A percentile compares a stretch with the other conserved stretches of the same genome.
Conservation (phyloP, 208 protist species). For the Phytomonas serpens region DNA sequence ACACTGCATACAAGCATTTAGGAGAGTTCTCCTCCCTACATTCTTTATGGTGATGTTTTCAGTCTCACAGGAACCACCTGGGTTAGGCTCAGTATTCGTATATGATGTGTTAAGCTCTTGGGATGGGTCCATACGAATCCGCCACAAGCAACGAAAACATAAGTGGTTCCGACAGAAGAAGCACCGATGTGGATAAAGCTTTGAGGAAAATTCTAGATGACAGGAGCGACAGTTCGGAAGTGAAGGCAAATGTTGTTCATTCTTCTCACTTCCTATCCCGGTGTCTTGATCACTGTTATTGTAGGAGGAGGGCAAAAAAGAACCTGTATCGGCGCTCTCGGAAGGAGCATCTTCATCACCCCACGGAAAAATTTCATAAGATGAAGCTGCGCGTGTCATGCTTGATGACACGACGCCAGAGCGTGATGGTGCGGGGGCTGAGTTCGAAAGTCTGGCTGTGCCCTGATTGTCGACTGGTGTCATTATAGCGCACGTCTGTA, state of each 20-base stretch:
- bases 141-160: constrained; percentile 44
- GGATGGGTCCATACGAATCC: constrained; percentile 15
- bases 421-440: not conserved
- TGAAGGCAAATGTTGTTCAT: not conserved
- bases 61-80: not conserved
- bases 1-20: constrained; percentile 45
- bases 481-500: not conserved
- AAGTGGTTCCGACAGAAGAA: constrained; percentile 60
- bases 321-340: not conserved
- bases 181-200: constrained; percentile 51
- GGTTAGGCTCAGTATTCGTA: not conserved
- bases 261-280: not conserved
- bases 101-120: not conserved
- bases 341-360: constrained; percentile 10
- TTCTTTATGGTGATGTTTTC: not conserved
- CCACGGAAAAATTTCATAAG: constrained; percentile 1
- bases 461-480: not conserved
- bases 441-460: not conserved
- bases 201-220: constrained; percentile 40
- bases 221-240: not conserved
- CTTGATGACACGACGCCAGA: not conserved
- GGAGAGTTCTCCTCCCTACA: not conserved
- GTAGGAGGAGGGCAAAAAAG: not conserved
- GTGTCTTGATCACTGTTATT: not conserved
- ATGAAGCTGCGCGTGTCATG: not conserved